Base-by-base conservation (phyloP, 345 rosid genomes). In the Salix purpurea region DNA sequence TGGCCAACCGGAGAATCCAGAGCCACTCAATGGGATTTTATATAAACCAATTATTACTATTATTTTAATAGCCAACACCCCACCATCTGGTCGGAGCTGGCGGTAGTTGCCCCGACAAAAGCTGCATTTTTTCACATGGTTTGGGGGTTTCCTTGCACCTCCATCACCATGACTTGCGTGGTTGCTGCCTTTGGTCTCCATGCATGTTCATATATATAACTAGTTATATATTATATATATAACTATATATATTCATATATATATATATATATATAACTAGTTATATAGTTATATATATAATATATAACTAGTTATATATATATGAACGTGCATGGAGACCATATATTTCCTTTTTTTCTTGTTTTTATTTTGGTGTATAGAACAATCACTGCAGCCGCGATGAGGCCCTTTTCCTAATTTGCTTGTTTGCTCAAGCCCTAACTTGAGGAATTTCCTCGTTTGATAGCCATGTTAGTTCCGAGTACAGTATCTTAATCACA, bases 71-170 rank as follows among this genome's bases (percentile, higher is more conserved):
- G 28, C 7, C 32, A 56, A 67, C 81, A 67, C 76, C 76, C 83
- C 72, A 77, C 80, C 75, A 44, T 36, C 34, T 82, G 86, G 90
- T 85, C 86, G 90, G 84, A 85, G 84, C 14, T 82, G 85, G 82
- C 73, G 84, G 86, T 79, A 1, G 84, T 76, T 85, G 85, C 65
- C 44, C 88, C 83, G 87, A 87, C 90, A 85, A 82, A 82, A 84
- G 82, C 85, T 84, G 82, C 77, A 61, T 2, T 64, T 7, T 19
- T 75, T 75, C 89, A 86, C 86, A 84, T 86, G 86, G 77, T 30
- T 34, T 64, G 42, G 36, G 15, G 52, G 75, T 65, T 62, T 61
- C 67, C 75, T 23, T 19, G 14, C 48, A 5, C 5, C 28, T 39
- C 14, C 66, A 3, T 70, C 24, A 10, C 48, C 26, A 5, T n/a